Percentiles rank a stretch among this genome's conserved stretches.
Evolutionary conservation across 768 basidiomycete species (phyloP).

Genomic region (Pulveroboletus ravenelii): DNA sequence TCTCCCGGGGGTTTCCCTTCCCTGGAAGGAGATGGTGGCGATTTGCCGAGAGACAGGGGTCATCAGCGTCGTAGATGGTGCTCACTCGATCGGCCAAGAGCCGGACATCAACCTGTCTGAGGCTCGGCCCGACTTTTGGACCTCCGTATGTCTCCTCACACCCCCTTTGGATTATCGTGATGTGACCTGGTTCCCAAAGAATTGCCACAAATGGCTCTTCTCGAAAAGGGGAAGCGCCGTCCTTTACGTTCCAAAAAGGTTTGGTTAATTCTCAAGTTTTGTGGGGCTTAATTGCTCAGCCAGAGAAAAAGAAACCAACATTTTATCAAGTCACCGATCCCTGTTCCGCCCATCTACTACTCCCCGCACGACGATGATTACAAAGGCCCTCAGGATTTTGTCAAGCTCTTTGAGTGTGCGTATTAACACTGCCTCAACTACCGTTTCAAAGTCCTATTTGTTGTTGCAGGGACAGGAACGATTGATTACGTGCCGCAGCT

Average conservation of each 20-base stretch:
- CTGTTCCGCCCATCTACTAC: slow-evolving; percentile 50
- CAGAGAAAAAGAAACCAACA: slow-evolving; percentile 47
- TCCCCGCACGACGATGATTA: slow-evolving; percentile 40
- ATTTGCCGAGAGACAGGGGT: slow-evolving; percentile 62
- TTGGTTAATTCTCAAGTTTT: slow-evolving; percentile 6
- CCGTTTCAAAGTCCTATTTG: not conserved
- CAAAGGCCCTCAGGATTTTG: slow-evolving; percentile 35
- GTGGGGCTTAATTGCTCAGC: not conserved
- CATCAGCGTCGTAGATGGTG: slow-evolving; percentile 71
- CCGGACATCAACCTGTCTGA: slow-evolving; percentile 51
- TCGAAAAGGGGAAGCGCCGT: slow-evolving; percentile 63
- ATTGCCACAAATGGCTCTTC: slow-evolving; percentile 84
- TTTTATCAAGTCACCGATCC: slow-evolving; percentile 53
- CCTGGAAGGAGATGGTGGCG: slow-evolving; percentile 66
- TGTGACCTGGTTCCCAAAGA: slow-evolving; percentile 35
- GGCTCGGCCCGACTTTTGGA: slow-evolving; percentile 69
- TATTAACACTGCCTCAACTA: not conserved
- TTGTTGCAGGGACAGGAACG: slow-evolving; percentile 56
- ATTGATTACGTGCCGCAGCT: slow-evolving; percentile 51
- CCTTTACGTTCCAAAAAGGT: slow-evolving; percentile 70
- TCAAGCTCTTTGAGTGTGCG: slow-evolving; percentile 45
- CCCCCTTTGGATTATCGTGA: not conserved
- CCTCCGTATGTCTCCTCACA: slow-evolving; percentile 47
- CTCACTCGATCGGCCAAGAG: slow-evolving; percentile 76
- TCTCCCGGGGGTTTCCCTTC: slow-evolving; percentile 56